These are phyloP conservation scores for Sindora glabra DNA, from an alignment of 306 rosid species.

Conservation along the genomic window DNA sequence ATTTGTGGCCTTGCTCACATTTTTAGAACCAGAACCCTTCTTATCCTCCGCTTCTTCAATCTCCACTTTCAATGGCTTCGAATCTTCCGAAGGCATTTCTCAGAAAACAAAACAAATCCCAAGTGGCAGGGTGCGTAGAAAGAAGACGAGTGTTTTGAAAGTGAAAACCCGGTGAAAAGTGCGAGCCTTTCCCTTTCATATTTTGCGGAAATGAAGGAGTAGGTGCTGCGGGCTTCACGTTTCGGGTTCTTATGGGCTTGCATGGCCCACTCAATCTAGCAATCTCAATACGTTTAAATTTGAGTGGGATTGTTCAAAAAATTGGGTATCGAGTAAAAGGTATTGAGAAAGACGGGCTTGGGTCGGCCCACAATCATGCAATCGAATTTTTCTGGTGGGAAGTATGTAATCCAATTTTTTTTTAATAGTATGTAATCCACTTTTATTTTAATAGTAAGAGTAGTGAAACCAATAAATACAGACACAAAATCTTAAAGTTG, in stretches of 20 bases:
- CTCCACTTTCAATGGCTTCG: constrained; percentile 27
- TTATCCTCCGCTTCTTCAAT: constrained; percentile 20
- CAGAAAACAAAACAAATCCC: not conserved
- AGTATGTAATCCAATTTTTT: too few relatives aligned
- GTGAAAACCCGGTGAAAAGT: not conserved
- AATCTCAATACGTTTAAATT: too few relatives aligned
- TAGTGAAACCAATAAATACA: too few relatives aligned
- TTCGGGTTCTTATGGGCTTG: not conserved
- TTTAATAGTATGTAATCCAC: too few relatives aligned
- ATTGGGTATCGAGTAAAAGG: too few relatives aligned
- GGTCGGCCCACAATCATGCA: not conserved
- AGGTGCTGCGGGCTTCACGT: not conserved
- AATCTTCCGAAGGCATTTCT: constrained; percentile 54
- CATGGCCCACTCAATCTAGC: too few relatives aligned
- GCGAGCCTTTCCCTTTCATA: not conserved
- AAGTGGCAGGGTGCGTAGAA: not conserved
- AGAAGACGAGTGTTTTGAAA: not conserved
- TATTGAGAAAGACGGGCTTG: not conserved
- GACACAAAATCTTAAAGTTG: too few relatives aligned
- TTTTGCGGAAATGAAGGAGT: too few relatives aligned
- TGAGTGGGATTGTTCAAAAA: too few relatives aligned
- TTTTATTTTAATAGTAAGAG: too few relatives aligned
- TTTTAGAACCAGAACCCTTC: constrained; percentile 19
- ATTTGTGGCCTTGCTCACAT: constrained; percentile 21
- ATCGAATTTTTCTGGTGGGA: too few relatives aligned